Evolutionary conservation across 805 yeast genomes (phyloP).

Genomic region (Brettanomyces bruxellensis): DNA sequence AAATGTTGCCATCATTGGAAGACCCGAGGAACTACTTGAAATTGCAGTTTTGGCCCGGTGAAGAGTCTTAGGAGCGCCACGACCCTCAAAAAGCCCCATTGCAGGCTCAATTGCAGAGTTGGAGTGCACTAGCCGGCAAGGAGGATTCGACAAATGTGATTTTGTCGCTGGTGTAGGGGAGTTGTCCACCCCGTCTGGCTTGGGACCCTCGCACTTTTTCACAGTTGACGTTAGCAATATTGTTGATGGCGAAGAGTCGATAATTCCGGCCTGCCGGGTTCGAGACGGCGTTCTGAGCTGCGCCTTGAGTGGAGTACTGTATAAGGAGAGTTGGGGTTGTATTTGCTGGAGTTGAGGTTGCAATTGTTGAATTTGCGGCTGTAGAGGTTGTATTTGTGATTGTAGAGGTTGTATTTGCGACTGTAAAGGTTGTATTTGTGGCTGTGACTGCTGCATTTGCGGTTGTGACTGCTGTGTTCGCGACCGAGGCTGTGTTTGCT

Average conservation of each 20-base stretch:
- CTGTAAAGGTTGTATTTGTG: not conserved
- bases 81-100: slow-evolving; percentile 22
- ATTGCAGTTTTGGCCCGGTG: not conserved
- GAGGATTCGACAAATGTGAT: slow-evolving; percentile 14
- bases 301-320: not conserved
- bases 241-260: slow-evolving; percentile 27
- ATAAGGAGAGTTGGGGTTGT: not conserved
- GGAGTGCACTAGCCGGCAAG: slow-evolving; percentile 19
- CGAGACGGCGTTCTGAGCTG: not conserved
- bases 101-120: slow-evolving; percentile 23
- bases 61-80: not conserved
- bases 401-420: not conserved
- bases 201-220: slow-evolving; percentile 1
- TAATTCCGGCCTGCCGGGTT: not conserved
- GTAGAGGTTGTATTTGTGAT: not conserved
- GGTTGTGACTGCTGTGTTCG: no score
- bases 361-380: not conserved
- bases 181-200: slow-evolving; percentile 8
- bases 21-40: not conserved
- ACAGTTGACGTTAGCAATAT: slow-evolving; percentile 20
- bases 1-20: slow-evolving; percentile 2
- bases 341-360: not conserved
- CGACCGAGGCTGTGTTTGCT: no score
- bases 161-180: slow-evolving; percentile 28
- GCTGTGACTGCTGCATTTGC: not conserved